phyloP scores from a whole-genome alignment of 257 asterid genomes.

The Nicotiana attenuata region DNA sequence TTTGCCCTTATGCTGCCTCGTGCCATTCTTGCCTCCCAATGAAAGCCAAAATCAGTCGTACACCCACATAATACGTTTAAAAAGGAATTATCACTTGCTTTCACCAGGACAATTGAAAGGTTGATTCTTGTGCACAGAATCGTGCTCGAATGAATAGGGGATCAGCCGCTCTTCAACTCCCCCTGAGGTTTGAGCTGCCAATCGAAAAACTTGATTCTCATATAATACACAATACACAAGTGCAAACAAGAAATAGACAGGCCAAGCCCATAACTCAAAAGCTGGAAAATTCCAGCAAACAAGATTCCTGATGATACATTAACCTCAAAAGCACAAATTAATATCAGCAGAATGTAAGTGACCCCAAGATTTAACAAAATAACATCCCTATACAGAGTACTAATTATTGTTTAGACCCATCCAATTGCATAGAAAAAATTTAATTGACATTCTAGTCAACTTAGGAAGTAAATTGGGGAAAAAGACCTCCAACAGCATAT shows the following conservation, averaged over 20 bases:
- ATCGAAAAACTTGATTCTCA: constrained; percentile 27
- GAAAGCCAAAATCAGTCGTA: neutral
- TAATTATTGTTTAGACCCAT: neutral
- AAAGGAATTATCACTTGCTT: constrained; percentile 11
- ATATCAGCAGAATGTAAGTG: neutral
- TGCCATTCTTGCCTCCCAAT: constrained; percentile 45
- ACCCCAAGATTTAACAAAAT: neutral
- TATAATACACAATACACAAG: neutral
- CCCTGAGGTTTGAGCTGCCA: neutral
- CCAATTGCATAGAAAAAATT: neutral
- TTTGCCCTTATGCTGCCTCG: constrained; percentile 69
- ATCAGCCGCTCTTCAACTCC: neutral
- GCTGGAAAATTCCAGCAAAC: neutral
- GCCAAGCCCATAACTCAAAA: neutral
- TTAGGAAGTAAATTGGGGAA: neutral
- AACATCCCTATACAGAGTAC: neutral
- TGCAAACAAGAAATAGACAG: neutral
- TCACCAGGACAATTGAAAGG: constrained; percentile 36
- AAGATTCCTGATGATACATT: neutral
- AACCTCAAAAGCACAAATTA: neutral
- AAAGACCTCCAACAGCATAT: neutral
- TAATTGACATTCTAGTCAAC: neutral
- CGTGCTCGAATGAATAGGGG: constrained; percentile 13
- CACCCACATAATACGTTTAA: neutral
- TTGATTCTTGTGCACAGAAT: constrained; percentile 15